Evolutionary conservation across 2,329 filamentous ascomycete genomes (phyloP).

Genomic region (Beauveria varroae): DNA sequence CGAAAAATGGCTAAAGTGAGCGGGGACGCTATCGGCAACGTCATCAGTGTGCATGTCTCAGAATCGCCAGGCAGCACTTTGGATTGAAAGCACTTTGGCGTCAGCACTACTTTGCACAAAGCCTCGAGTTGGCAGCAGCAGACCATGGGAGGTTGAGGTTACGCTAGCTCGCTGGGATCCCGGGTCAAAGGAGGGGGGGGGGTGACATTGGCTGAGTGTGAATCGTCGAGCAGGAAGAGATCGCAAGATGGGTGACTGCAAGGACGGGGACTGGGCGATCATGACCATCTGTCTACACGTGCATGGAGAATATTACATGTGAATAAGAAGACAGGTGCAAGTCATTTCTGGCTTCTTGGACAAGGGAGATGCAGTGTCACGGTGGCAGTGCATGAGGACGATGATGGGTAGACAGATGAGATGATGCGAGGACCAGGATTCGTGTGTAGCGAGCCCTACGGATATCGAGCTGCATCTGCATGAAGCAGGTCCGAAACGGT

Average conservation of each 20-base stretch:
- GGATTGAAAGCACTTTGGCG: no score
- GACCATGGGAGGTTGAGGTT: neutral
- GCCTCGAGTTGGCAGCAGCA: neutral
- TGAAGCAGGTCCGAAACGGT: neutral
- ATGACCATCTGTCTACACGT: neutral
- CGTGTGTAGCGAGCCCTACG: neutral
- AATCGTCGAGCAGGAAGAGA: neutral
- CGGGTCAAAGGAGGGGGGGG: no score
- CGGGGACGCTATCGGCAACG: no score
- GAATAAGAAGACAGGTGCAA: neutral
- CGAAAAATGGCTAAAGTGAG: no score
- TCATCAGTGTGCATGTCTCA: no score
- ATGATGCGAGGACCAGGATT: neutral
- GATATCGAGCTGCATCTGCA: neutral
- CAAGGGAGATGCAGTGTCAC: neutral
- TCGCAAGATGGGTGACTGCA: neutral
- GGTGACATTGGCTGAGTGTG: neutral
- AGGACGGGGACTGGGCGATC: neutral
- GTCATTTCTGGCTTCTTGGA: neutral
- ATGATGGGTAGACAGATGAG: neutral
- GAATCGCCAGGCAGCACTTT: no score
- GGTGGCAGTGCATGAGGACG: neutral
- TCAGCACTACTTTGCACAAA: no score
- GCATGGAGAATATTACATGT: neutral
- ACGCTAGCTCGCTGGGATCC: neutral